These are phyloP conservation scores for Syncephalastrum monosporum DNA, from an alignment of 371 early-diverging fungal genomes.

Conservation along the genomic window DNA sequence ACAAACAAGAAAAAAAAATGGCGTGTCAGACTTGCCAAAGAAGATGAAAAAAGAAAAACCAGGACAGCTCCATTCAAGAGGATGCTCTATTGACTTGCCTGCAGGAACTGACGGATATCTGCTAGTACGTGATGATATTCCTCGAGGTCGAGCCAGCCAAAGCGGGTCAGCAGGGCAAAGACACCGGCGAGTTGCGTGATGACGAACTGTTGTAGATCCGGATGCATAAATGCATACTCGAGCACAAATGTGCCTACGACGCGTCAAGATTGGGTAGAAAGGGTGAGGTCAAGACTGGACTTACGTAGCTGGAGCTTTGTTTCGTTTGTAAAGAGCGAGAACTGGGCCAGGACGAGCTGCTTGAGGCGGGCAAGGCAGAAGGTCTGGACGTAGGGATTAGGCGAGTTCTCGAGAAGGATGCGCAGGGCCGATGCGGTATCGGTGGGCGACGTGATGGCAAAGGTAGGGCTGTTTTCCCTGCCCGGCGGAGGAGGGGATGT, in stretches of 20 bases:
- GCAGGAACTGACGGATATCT: conserved; percentile 67
- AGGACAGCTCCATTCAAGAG: not conserved
- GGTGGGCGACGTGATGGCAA: conserved; percentile 62
- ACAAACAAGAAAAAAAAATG: not conserved
- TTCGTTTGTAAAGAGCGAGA: conserved; percentile 60
- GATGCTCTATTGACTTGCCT: conserved; percentile 37
- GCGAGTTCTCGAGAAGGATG: conserved; percentile 68
- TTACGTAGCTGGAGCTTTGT: conserved; percentile 70
- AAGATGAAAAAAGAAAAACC: not conserved
- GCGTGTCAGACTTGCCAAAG: not conserved
- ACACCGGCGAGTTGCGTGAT: conserved; percentile 67
- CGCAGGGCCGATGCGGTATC: conserved; percentile 71
- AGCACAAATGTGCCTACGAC: conserved; percentile 60
- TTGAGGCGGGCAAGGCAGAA: conserved; percentile 71
- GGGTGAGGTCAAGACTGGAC: conserved; percentile 2
- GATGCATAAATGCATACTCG: conserved; percentile 65
- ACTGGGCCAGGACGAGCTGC: conserved; percentile 69
- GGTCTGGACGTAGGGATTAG: conserved; percentile 70
- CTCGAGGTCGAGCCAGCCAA: conserved; percentile 80
- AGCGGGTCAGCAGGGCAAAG: conserved; percentile 73
- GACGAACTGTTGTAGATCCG: conserved; percentile 68
- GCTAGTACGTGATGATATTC: conserved; percentile 67
- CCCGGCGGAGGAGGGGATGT: conserved; percentile 34
- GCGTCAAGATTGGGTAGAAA: not conserved
- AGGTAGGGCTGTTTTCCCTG: conserved; percentile 38